Base-by-base conservation (phyloP, 2,329 filamentous ascomycete species). In the Teratosphaeria pseudoeucalypti region DNA sequence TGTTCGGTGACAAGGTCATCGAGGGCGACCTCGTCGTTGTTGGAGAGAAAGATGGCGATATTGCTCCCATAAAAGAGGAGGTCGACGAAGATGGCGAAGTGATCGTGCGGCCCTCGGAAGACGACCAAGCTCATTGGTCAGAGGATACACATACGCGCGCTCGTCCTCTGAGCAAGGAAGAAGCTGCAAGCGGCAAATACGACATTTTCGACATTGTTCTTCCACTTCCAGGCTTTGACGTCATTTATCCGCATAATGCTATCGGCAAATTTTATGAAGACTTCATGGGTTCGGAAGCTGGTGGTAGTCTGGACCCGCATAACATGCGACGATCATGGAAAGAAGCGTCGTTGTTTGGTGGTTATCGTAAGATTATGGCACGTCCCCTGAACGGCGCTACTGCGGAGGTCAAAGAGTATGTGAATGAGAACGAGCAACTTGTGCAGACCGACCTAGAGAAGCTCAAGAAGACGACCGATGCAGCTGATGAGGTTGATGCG, bases 161-260 rank as follows among this genome's bases (percentile, higher is more conserved):
- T 1, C 85, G 90, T 14, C 75, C 85, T 0, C 77, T 99, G 14
- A 88, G 85, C 2, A 83, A 83, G 4, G 85, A 87, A n/a, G 94
- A 99, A 72, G 89, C 85, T 2, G 80, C 81, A 29, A 89, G 85
- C 64, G 90, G 90, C 11, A 80, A 82, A 60, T 96, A 87, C 74
- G 84, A 81, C 43, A 88, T 99, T 67, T 90, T 89, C 69, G 94
- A 99, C 70, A 72, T 97, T 62, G 92, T 99, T 12, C 81, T 99
- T 2, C 92, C 95, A 2, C 86, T 88, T n/a, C 94, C 94, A 0
- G 94, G 94, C 19, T 96, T 86, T 76, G 91, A 96, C 67, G 83
- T 97, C 47, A 74, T 89, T 39, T 99, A 97, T 71, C 94, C 94
- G 0, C 72, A 79, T 26, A 97, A 99, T 72, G 84, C 84, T 39